Percentiles rank a stretch among this genome's conserved stretches.
phyloP scores from a whole-genome alignment of 176 grass and related monocot genomes.

The Cocos nucifera region DNA sequence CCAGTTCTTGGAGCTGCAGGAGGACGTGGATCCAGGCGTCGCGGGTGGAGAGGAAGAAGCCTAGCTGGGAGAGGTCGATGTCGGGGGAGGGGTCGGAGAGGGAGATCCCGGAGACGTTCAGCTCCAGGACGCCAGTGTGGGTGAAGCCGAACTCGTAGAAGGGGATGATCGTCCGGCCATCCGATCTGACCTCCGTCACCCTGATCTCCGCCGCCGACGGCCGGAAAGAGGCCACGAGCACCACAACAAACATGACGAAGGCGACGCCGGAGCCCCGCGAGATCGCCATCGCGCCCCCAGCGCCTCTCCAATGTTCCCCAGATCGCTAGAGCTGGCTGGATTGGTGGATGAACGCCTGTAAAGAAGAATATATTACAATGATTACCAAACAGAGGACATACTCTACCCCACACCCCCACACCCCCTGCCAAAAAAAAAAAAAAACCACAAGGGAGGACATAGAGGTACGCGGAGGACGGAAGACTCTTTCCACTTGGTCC shows the following conservation, averaged over 20 bases:
- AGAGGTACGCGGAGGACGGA: no score
- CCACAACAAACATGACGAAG: no score
- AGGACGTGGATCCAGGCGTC: conserved; percentile 93
- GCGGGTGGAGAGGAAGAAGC: conserved; percentile 94
- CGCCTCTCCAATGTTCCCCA: conserved; percentile 4
- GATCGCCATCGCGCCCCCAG: conserved; percentile 7
- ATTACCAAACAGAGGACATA: no score
- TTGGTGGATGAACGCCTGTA: no score
- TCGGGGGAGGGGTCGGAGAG: conserved; percentile 36
- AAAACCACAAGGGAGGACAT: no score
- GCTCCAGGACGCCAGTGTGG: conserved; percentile 60
- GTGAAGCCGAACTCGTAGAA: conserved; percentile 93
- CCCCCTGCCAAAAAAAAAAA: no score
- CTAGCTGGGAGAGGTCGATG: conserved; percentile 71
- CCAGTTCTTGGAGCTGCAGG: conserved; percentile 65
- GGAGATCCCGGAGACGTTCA: conserved; percentile 73
- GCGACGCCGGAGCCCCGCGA: no score
- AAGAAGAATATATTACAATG: no score
- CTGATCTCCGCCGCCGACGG: conserved; percentile 62
- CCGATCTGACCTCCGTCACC: conserved; percentile 40
- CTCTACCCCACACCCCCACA: no score
- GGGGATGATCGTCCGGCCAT: conserved; percentile 80
- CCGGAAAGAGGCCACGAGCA: conserved; percentile 7
- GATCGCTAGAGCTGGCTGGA: conserved; percentile 14
- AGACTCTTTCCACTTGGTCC: no score